Conservation (phyloP, 2,329 filamentous ascomycete species). For the Fusarium dlaminii region DNA sequence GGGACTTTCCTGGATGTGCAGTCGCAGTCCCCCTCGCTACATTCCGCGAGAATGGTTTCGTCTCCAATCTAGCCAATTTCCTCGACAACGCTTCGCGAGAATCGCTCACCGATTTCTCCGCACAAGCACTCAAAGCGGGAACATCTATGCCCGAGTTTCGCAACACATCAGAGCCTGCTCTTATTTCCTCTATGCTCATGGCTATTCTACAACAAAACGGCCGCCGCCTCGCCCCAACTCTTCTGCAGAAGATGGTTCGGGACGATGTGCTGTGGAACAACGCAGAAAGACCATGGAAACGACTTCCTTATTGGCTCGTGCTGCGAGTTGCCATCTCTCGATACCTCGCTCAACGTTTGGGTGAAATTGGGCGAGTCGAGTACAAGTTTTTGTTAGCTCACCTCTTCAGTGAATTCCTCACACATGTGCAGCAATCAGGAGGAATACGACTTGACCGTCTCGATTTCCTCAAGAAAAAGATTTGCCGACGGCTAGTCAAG, state of each 20-base stretch:
- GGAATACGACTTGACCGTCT: slow-evolving; percentile 27
- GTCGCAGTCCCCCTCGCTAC: slow-evolving; percentile 55
- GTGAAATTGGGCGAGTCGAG: slow-evolving; percentile 44
- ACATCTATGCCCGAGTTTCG: slow-evolving; percentile 61
- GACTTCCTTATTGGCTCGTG: slow-evolving; percentile 70
- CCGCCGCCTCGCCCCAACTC: slow-evolving; percentile 44
- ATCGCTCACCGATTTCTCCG: slow-evolving; percentile 62
- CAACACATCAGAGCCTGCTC: slow-evolving; percentile 65
- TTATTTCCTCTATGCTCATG: slow-evolving; percentile 70
- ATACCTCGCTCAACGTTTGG: slow-evolving; percentile 53
- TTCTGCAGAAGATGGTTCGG: slow-evolving; percentile 65
- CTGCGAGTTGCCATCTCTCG: slow-evolving; percentile 68
- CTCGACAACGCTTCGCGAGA: slow-evolving; percentile 66
- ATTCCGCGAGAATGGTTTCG: slow-evolving; percentile 38
- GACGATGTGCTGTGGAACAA: slow-evolving; percentile 67
- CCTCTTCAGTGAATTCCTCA: slow-evolving; percentile 58
- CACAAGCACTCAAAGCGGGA: slow-evolving; percentile 62
- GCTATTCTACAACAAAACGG: slow-evolving; percentile 69
- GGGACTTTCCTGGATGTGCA: slow-evolving; percentile 68
- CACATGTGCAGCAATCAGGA: slow-evolving; percentile 42
- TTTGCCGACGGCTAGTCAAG: slow-evolving; percentile 40
- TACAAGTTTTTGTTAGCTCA: slow-evolving; percentile 68
- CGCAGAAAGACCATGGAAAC: slow-evolving; percentile 67
- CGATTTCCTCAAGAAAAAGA: slow-evolving; percentile 38
- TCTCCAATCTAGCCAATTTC: slow-evolving; percentile 57